Percentiles rank a stretch among this genome's conserved stretches.
Conservation (phyloP, 805 yeast species). For the Candida ortonii region DNA sequence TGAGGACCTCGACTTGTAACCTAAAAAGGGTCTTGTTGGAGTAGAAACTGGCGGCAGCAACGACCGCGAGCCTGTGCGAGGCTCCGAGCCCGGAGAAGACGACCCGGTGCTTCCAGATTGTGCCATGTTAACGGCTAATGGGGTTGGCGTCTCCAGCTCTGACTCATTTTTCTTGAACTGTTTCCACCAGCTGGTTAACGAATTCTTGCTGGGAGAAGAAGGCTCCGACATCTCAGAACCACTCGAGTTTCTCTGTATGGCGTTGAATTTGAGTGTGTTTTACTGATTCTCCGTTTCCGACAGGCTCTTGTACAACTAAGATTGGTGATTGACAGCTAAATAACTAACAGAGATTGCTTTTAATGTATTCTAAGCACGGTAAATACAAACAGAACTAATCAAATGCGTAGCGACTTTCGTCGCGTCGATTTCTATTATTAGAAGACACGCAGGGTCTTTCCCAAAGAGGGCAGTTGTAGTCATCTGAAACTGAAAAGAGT, state of each 20-base stretch:
- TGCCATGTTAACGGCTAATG: conserved; percentile 6
- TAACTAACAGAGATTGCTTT: too few relatives aligned
- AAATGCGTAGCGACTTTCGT: too few relatives aligned
- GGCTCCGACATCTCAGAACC: conserved; percentile 21
- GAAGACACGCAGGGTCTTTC: too few relatives aligned
- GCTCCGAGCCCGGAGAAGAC: conserved; percentile 11
- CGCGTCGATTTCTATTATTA: too few relatives aligned
- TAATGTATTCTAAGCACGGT: too few relatives aligned
- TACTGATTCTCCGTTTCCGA: too few relatives aligned
- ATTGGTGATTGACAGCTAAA: too few relatives aligned
- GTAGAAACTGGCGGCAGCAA: conserved; percentile 29
- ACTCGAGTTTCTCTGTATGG: neutral
- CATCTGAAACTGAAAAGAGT: too few relatives aligned
- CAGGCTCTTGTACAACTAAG: too few relatives aligned
- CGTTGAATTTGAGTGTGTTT: conserved; percentile 1
- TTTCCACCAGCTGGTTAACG: conserved; percentile 33
- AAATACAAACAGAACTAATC: too few relatives aligned
- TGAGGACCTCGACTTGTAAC: conserved; percentile 50
- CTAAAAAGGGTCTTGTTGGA: conserved; percentile 43
- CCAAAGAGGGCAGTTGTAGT: too few relatives aligned
- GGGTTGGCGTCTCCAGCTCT: conserved; percentile 16
- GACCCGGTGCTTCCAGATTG: conserved; percentile 7
- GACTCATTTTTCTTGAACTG: conserved; percentile 23
- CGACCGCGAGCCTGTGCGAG: conserved; percentile 15
- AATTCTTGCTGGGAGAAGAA: conserved; percentile 27